Conservation (phyloP, 2,329 filamentous ascomycete genomes). For the Diaporthe citri region DNA sequence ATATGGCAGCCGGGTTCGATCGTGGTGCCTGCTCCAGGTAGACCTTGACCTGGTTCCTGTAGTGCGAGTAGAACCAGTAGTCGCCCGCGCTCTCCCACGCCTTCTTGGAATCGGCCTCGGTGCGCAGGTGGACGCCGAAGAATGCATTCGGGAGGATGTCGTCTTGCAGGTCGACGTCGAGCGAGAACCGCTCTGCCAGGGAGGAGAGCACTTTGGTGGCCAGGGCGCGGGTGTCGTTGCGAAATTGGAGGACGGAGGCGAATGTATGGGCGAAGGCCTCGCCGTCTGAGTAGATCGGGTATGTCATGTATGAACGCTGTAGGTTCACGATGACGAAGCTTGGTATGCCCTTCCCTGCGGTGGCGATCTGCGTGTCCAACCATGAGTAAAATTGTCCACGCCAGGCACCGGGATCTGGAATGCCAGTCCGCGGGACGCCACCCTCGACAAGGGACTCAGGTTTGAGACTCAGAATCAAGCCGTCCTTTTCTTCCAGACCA, state of each 20-base stretch:
- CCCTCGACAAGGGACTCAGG: conserved; percentile 18
- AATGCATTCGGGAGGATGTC: conserved; percentile 15
- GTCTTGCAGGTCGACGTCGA: neutral
- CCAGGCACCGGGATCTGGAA: conserved; percentile 3
- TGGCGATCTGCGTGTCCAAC: neutral
- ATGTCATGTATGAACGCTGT: conserved; percentile 27
- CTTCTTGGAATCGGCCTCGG: conserved; percentile 20
- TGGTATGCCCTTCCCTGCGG: neutral
- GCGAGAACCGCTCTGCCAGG: conserved; percentile 11
- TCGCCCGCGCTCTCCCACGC: conserved; percentile 15
- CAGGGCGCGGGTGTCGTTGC: conserved; percentile 47
- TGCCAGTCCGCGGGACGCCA: conserved; percentile 1
- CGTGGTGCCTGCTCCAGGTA: conserved; percentile 18
- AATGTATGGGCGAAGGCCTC: conserved; percentile 46
- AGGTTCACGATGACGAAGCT: neutral
- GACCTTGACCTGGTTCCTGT: conserved; percentile 19
- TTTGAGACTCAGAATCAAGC: neutral
- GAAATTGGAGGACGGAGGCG: conserved; percentile 50
- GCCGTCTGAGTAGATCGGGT: conserved; percentile 28
- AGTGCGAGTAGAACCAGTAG: conserved; percentile 29
- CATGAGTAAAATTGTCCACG: conserved; percentile 14
- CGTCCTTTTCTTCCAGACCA: neutral
- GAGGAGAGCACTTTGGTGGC: neutral
- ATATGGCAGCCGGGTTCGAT: conserved; percentile 6
- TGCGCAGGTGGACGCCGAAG: conserved; percentile 34